Conservation (phyloP, 176 grass and related monocot genomes). For the Cenchrus americanus region DNA sequence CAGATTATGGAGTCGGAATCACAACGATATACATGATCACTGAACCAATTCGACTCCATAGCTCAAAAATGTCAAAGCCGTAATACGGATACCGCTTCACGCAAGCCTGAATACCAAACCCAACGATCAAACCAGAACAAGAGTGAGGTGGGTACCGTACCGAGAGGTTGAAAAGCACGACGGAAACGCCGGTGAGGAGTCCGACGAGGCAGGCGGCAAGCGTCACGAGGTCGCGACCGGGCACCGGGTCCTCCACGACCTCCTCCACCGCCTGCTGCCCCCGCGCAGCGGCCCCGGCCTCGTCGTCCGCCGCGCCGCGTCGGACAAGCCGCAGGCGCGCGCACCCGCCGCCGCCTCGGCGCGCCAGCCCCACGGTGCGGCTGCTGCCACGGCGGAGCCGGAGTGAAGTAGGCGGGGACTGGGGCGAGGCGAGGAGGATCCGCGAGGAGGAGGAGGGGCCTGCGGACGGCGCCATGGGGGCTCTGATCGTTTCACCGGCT, state of each 20-base stretch:
- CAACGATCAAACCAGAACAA: neutral
- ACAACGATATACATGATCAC: neutral
- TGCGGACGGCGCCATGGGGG: conserved; percentile 32
- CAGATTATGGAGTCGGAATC: neutral
- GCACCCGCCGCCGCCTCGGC: neutral
- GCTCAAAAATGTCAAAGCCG: neutral
- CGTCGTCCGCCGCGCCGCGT: conserved; percentile 36
- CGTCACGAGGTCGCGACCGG: conserved; percentile 69
- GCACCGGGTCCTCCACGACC: conserved; percentile 45
- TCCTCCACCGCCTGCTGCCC: conserved; percentile 11
- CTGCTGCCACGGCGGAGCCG: neutral
- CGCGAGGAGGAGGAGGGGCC: neutral
- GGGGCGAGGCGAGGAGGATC: conserved; percentile 29
- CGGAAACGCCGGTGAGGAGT: conserved; percentile 76
- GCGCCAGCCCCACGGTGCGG: neutral
- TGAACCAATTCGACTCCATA: neutral
- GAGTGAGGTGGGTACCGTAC: conserved; percentile 48
- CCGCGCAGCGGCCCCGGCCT: neutral
- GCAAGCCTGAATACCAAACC: neutral
- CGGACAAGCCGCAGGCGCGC: conserved; percentile 30
- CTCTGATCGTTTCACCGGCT: neutral
- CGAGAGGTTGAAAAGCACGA: conserved; percentile 86
- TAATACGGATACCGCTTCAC: neutral
- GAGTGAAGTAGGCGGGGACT: conserved; percentile 1
- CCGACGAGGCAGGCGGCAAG: conserved; percentile 86